Evolutionary conservation across 345 rosid genomes (phyloP).

Genomic region (Linum lewisii): DNA sequence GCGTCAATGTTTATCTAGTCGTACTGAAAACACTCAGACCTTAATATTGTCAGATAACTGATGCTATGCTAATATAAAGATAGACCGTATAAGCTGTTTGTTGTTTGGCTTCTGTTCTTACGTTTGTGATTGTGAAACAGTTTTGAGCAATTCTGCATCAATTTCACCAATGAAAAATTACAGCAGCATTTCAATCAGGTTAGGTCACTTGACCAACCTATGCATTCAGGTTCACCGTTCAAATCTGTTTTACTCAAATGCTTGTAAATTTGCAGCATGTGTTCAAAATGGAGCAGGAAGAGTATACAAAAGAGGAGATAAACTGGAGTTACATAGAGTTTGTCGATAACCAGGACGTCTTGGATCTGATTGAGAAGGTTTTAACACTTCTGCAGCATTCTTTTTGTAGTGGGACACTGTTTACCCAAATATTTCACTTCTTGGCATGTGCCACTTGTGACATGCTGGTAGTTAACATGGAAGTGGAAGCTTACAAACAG

Average conservation of each 20-base stretch:
- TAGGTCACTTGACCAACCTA: not conserved
- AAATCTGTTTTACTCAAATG: not conserved
- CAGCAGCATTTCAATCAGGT: slow-evolving; percentile 11
- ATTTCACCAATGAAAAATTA: slow-evolving; percentile 10
- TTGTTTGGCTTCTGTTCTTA: not conserved
- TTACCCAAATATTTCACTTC: not conserved
- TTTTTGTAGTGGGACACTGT: not conserved
- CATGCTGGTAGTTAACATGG: not conserved
- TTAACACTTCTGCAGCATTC: not conserved
- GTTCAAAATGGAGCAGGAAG: slow-evolving; percentile 12
- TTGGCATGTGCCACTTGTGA: not conserved
- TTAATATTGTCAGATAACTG: no score
- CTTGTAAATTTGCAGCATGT: slow-evolving; percentile 5
- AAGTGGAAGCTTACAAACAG: not conserved
- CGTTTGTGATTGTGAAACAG: not conserved
- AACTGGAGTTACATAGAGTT: slow-evolving; percentile 11
- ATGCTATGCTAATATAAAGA: no score
- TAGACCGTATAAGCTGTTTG: no score
- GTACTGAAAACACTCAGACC: no score
- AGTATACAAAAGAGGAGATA: slow-evolving; percentile 7
- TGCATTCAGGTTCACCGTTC: not conserved
- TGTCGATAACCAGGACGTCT: slow-evolving; percentile 10
- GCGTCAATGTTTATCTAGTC: no score
- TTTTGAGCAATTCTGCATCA: slow-evolving; percentile 11
- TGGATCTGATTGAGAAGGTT: slow-evolving; percentile 10